Conservation (phyloP, 352 stramenopile species). For the Pythium phragmiticola region DNA sequence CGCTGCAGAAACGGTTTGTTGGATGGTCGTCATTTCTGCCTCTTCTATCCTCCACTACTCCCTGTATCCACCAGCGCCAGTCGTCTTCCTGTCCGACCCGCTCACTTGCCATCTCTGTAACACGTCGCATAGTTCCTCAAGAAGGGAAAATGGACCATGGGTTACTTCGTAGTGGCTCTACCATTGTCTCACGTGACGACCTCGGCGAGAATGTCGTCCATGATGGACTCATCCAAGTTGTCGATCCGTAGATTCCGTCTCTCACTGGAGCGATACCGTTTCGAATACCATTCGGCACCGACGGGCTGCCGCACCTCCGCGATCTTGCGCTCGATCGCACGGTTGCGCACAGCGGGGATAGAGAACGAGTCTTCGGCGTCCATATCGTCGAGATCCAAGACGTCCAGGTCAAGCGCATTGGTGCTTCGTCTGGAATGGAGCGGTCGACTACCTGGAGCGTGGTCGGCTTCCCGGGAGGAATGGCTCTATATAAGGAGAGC, state of each 20-base stretch:
- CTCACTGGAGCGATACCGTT: conserved; percentile 2
- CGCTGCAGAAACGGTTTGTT: no score
- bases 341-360: background rate
- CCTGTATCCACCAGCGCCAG: no score
- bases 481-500: background rate
- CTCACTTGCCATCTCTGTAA: no score
- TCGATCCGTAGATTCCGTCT: conserved; percentile 42
- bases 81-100: no score
- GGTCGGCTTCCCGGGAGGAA: background rate
- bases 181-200: conserved; percentile 14
- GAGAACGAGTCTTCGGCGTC: conserved; percentile 6
- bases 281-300: conserved; percentile 11
- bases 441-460: background rate
- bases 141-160: no score
- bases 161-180: background rate
- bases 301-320: conserved; percentile 1
- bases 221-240: conserved; percentile 64
- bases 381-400: background rate
- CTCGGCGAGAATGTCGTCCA: conserved; percentile 57
- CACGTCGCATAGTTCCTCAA: no score
- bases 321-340: conserved; percentile 6
- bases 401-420: background rate
- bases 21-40: no score
- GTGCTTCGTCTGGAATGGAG: background rate
- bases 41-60: no score